Evolutionary conservation across 2,329 filamentous ascomycete species (phyloP).

Genomic region (Nothophoma quercina): DNA sequence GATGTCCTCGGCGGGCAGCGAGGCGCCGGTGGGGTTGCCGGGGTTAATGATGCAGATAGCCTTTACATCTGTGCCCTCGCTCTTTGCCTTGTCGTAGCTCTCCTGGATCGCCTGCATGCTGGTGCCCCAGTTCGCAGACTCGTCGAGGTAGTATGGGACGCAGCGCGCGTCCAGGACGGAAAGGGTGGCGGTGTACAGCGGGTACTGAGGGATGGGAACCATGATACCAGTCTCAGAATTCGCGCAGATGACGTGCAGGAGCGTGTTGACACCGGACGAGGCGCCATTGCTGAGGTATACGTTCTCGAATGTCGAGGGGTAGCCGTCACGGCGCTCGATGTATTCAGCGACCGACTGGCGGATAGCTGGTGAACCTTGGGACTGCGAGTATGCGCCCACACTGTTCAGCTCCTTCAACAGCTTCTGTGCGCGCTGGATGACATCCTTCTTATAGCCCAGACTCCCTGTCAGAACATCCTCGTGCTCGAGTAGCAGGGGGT

Average conservation of each 20-base stretch:
- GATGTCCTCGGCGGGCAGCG: slow-evolving; percentile 79
- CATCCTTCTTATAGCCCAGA: slow-evolving; percentile 89
- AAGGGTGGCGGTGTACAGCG: slow-evolving; percentile 93
- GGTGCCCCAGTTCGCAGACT: slow-evolving; percentile 86
- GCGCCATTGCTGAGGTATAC: slow-evolving; percentile 93
- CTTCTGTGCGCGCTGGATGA: slow-evolving; percentile 81
- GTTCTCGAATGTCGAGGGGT: slow-evolving; percentile 77
- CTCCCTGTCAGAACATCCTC: slow-evolving; percentile 76
- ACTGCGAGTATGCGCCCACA: slow-evolving; percentile 96
- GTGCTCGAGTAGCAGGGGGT: slow-evolving; percentile 83
- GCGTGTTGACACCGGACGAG: slow-evolving; percentile 92
- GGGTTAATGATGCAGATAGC: slow-evolving; percentile 98
- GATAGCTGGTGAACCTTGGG: slow-evolving; percentile 85
- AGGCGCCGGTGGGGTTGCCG: slow-evolving; percentile 94
- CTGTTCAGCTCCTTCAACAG: slow-evolving; percentile 85
- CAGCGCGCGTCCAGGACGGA: slow-evolving; percentile 82
- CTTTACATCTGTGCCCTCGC: slow-evolving; percentile 83
- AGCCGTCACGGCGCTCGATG: slow-evolving; percentile 91
- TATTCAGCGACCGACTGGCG: slow-evolving; percentile 90
- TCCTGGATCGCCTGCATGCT: slow-evolving; percentile 79
- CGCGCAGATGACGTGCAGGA: slow-evolving; percentile 88
- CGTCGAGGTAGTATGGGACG: slow-evolving; percentile 94
- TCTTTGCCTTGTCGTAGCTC: slow-evolving; percentile 76
- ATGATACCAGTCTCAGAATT: slow-evolving; percentile 80
- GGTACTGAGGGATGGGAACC: slow-evolving; percentile 96